These are phyloP conservation scores for Chrysanthemum seticuspe DNA, from an alignment of 129 eudicot species.

Conservation along the genomic window DNA sequence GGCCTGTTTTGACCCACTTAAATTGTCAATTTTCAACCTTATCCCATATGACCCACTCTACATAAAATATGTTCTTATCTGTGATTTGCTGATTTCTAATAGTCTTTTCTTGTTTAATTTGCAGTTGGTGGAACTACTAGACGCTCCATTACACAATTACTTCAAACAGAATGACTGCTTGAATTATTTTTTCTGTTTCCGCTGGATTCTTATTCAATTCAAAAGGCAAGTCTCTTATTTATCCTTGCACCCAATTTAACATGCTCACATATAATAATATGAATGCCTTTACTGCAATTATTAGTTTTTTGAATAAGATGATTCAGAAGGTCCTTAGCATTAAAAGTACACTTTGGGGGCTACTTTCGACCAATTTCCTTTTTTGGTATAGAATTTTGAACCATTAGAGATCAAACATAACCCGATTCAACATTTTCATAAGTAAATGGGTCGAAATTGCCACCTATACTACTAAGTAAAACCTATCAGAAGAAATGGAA, in stretches of 20 bases:
- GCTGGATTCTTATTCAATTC: conserved; percentile 96
- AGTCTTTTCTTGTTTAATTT: conserved; percentile 2
- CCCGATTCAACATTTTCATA: background rate
- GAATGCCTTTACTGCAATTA: no score
- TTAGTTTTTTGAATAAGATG: background rate
- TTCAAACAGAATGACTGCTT: conserved; percentile 80
- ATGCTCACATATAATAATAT: no score
- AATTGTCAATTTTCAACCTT: no score
- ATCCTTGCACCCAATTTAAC: background rate
- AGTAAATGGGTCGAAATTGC: background rate
- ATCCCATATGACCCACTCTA: no score
- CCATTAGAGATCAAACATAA: background rate
- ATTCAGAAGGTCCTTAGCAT: background rate
- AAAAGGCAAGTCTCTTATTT: conserved; percentile 58
- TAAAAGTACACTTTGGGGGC: background rate
- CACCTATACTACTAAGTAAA: no score
- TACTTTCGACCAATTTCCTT: background rate
- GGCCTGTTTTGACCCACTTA: no score
- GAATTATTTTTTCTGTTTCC: conserved; percentile 95
- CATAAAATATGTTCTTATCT: background rate
- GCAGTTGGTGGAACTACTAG: conserved; percentile 88
- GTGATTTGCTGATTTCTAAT: conserved; percentile 10
- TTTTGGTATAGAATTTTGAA: no score
- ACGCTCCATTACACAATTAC: conserved; percentile 80
- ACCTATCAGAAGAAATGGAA: no score